Percentiles rank a stretch among this genome's conserved stretches.
Conservation (phyloP, 2,329 filamentous ascomycete genomes). For the Cladophialophora psammophila region DNA sequence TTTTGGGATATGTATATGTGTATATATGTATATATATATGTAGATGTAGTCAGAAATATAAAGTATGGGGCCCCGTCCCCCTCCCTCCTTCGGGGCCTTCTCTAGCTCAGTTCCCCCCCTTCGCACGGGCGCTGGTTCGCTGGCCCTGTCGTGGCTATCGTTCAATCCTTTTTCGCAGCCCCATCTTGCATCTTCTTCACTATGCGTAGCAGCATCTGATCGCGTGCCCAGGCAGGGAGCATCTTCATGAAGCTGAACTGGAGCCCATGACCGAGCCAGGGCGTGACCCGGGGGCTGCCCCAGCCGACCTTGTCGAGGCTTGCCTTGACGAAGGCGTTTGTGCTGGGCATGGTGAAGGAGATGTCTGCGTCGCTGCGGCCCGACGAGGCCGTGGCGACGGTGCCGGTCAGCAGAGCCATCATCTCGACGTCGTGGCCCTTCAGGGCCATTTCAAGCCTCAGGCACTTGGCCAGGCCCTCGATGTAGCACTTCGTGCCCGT, state of each 20-base stretch:
- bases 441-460: slow-evolving; percentile 54
- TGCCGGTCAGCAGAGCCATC: slow-evolving; percentile 47
- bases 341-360: slow-evolving; percentile 26
- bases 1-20: too few species aligned
- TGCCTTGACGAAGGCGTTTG: slow-evolving; percentile 44
- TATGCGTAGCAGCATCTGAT: slow-evolving; percentile 14
- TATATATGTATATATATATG: too few species aligned
- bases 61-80: too few species aligned
- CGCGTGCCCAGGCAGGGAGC: slow-evolving; percentile 21
- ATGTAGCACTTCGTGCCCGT: slow-evolving; percentile 57
- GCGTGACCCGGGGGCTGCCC: slow-evolving; percentile 43
- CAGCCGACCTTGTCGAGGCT: slow-evolving; percentile 48
- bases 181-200: neutral
- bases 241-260: slow-evolving; percentile 31
- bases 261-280: slow-evolving; percentile 47
- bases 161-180: neutral
- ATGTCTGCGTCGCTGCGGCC: slow-evolving; percentile 17
- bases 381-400: slow-evolving; percentile 41
- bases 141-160: neutral
- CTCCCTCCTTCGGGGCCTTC: too few species aligned
- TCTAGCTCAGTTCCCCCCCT: neutral
- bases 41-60: too few species aligned
- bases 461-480: slow-evolving; percentile 49
- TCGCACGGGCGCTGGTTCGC: neutral
- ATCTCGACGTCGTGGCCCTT: slow-evolving; percentile 51